A percentile compares a stretch with the other conserved stretches of the same genome.
Evolutionary conservation across 2,329 filamentous ascomycete species (phyloP).

Genomic region (Neoscytalidium dimidiatum): DNA sequence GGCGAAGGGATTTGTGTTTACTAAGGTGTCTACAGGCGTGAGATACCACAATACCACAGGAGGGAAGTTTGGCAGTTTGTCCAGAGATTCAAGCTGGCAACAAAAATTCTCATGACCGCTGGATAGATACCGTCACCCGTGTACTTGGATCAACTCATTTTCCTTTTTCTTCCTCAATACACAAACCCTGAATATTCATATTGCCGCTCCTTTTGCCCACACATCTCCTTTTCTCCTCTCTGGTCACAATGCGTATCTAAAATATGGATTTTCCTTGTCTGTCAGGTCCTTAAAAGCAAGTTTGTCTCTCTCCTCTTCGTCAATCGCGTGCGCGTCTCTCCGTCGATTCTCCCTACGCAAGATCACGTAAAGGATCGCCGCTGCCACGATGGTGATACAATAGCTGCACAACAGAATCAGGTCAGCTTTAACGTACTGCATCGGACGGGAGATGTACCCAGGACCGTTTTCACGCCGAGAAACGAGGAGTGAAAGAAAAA

Average conservation of each 20-base stretch:
- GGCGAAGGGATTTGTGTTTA: neutral
- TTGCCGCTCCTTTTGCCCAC: slow-evolving; percentile 6
- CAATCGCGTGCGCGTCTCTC: slow-evolving; percentile 50
- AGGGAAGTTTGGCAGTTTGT: neutral
- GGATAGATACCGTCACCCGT: neutral
- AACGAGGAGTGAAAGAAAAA: neutral
- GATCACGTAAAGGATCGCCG: slow-evolving; percentile 59
- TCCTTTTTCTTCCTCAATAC: neutral
- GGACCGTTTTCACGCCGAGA: no score
- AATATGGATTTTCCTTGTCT: slow-evolving; percentile 68
- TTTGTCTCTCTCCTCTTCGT: slow-evolving; percentile 64
- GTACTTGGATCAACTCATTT: slow-evolving; percentile 18
- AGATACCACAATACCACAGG: slow-evolving; percentile 16
- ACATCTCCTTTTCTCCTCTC: slow-evolving; percentile 24
- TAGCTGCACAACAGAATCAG: slow-evolving; percentile 50
- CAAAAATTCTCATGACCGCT: slow-evolving; percentile 17
- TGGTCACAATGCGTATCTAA: slow-evolving; percentile 58
- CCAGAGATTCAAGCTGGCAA: slow-evolving; percentile 1
- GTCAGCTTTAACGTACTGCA: neutral
- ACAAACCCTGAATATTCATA: neutral
- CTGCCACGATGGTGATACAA: slow-evolving; percentile 64
- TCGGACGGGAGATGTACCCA: no score
- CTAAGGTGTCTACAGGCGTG: slow-evolving; percentile 8
- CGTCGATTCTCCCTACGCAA: slow-evolving; percentile 61
- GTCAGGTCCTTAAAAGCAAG: slow-evolving; percentile 69